phyloP scores from a whole-genome alignment of 257 asterid genomes.

The Salvia splendens region DNA sequence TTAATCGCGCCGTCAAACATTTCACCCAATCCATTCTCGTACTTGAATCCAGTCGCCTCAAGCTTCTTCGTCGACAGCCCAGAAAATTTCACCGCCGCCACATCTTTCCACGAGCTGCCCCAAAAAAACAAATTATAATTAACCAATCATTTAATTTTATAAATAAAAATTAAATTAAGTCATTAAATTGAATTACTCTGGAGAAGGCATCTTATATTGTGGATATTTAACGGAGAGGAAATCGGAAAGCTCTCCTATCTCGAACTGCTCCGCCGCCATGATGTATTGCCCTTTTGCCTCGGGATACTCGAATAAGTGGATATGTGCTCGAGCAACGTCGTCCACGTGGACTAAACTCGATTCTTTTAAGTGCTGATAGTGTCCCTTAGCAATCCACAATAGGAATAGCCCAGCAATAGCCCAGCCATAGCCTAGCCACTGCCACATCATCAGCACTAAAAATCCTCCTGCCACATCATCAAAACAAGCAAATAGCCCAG shows the following conservation, averaged over 20 bases:
- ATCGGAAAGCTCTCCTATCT: slow-evolving; percentile 34
- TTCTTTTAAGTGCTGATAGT: slow-evolving; percentile 15
- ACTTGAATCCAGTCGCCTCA: slow-evolving; percentile 50
- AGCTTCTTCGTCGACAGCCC: slow-evolving; percentile 52
- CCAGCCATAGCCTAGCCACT: too few species aligned
- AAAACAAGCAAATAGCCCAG: too few species aligned
- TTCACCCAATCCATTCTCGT: slow-evolving; percentile 54
- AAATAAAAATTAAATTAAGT: neutral
- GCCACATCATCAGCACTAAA: too few species aligned
- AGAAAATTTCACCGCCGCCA: slow-evolving; percentile 33
- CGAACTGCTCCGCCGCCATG: slow-evolving; percentile 40
- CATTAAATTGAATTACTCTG: slow-evolving; percentile 39
- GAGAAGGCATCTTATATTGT: slow-evolving; percentile 44
- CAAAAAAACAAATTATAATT: too few species aligned
- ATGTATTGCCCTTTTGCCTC: slow-evolving; percentile 59
- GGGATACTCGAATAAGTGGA: slow-evolving; percentile 49
- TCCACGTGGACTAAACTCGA: slow-evolving; percentile 49
- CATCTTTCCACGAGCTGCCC: slow-evolving; percentile 46
- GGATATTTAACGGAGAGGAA: slow-evolving; percentile 47
- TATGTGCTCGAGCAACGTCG: slow-evolving; percentile 63
- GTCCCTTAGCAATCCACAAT: too few species aligned
- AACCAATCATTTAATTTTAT: neutral
- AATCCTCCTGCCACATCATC: too few species aligned
- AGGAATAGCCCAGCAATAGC: too few species aligned
- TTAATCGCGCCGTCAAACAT: slow-evolving; percentile 59